Evolutionary conservation across 441 rosid species (phyloP), one percentile per base, ranked within the genome.

Genomic region (Viola pubescens): DNA sequence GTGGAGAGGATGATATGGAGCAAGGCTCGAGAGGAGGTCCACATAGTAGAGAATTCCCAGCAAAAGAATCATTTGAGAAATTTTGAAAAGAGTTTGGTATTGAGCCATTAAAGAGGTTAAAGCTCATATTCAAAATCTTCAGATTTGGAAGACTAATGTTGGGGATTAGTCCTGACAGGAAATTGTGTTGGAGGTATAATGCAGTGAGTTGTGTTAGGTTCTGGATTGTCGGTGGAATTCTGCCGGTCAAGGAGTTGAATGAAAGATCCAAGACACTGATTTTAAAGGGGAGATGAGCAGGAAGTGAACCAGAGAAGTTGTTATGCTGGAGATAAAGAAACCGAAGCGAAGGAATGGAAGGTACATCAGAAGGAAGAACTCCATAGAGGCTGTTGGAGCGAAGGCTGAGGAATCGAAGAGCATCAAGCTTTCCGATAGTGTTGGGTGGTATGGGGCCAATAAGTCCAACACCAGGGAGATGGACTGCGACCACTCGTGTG

Each of bases 381-480:
- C 88, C 94, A 62, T 68, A 69, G 60, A 91, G 82, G 37, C 81
- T 73, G 54, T 91, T 91, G 4, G 91, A 78, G 9, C 90, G 87
- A 48, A 91, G 87, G 74, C 96, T 88, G 2, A 91, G 83, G 46
- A 88, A 83, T 54, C 82, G 73, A 62, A 91, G 89, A 39, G 81
- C 79, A 58, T 60, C 70, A 42, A 91, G 82, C 37, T 64, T 72
- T 6, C 91, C 91, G 3, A 91, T 45, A 0, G 96, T 81, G 75
- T 79, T 70, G 45, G 72, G 16, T 6, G 94, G 97, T 63, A 91
- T 79, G 40, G 80, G 61, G 39, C 97, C 97, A 0, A 78, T 69
- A 6, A 91, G 81, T 50, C 94, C 91, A 41, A 69, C 81, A 0
- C 86, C 97, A 2, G 97, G 97, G 44, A 91, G 87, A 9, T 85